Evolutionary conservation across 129 eudicot genomes (phyloP), one percentile per base, ranked within the genome.

Genomic region (Saussurea involucrata): DNA sequence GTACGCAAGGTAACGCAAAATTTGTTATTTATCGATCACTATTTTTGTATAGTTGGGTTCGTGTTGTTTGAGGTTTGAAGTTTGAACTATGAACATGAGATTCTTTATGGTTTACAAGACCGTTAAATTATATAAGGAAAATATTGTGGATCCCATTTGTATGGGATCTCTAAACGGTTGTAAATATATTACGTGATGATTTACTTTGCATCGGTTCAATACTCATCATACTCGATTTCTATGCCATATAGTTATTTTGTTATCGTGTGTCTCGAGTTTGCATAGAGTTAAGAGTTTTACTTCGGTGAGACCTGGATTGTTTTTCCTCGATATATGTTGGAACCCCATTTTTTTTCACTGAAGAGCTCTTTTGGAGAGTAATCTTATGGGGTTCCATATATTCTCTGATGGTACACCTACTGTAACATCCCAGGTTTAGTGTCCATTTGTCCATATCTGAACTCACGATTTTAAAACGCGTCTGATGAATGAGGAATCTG

Each of bases 41-140:
- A 42, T 66, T 61, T 53, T 36, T 80, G 84, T 73, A 80, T 32
- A 80, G 75, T 24, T 68, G 29, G 69, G 8, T 37, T 60, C 46
- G 11, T 71, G 42, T 24, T 70, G 69, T 37, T 71, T 78, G 28
- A 58, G 33, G 69, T 32, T 68, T 68, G 29, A 60, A 34, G 70
- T 78, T 57, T 63, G 69, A 63, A 20, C 34, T 36, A 21, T 46
- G 73, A 63, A 44, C 74, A 66, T 65, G 73, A 53, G 68, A 73
- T 72, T 72, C 46, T 53, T 80, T 49, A 80, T 66, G 63, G 83
- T 66, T 18, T 67, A 21, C 31, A 15, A 57, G 7, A 55, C 77
- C 72, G 46, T 71, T 61, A 27, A 44, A 3, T 27, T 27, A 27
- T 27, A 27, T 3, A 63, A n/a, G 37, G 20, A 9, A 40, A 44